Conservation (phyloP, 1,139 yeast genomes). For the Scheffersomyces stambukii region DNA sequence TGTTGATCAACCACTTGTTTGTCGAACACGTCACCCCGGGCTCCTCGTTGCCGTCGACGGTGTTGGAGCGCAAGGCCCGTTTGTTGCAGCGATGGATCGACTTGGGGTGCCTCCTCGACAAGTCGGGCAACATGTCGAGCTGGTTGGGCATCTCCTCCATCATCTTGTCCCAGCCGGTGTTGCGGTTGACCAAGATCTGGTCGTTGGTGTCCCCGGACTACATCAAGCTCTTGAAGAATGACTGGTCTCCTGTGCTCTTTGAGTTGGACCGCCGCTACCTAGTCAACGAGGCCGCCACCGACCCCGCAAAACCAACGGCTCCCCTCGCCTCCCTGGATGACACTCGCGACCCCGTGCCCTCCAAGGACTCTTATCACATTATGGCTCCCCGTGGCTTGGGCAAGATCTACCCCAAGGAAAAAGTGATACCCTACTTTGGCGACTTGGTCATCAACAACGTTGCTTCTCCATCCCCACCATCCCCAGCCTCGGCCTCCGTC, state of each 20-base stretch:
- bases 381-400: constrained; percentile 91
- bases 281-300: constrained; percentile 27
- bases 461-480: constrained; percentile 1
- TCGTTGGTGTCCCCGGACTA: constrained; percentile 59
- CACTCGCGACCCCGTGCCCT: constrained; percentile 8
- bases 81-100: constrained; percentile 82
- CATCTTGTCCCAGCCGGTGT: constrained; percentile 76
- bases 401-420: constrained; percentile 66
- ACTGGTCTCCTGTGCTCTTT: constrained; percentile 93
- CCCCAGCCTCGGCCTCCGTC: constrained; percentile 11
- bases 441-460: constrained; percentile 51
- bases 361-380: constrained; percentile 59
- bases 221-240: constrained; percentile 63
- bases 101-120: constrained; percentile 73
- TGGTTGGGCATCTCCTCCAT: constrained; percentile 91
- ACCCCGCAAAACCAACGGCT: constrained; percentile 3
- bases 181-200: constrained; percentile 78
- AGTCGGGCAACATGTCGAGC: constrained; percentile 87
- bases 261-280: constrained; percentile 78
- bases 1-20: constrained; percentile 70
- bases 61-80: constrained; percentile 53
- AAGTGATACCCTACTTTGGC: constrained; percentile 88
- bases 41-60: constrained; percentile 14
- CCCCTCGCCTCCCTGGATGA: constrained; percentile 13
- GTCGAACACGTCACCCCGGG: constrained; percentile 27